Base-by-base conservation (phyloP, 306 rosid genomes). In the Cotoneaster glaucophyllus region DNA sequence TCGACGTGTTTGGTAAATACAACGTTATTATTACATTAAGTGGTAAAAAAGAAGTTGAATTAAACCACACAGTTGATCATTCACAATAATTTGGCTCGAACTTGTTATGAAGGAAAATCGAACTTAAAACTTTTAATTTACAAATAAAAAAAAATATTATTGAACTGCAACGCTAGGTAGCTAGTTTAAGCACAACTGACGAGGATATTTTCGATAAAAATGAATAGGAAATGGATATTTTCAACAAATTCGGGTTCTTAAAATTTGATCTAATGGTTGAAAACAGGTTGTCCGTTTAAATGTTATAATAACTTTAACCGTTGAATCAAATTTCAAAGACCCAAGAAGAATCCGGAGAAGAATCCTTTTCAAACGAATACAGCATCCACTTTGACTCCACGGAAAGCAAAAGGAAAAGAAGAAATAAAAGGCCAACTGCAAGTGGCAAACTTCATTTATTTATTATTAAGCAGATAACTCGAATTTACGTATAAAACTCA, bases 21-120 rank as follows among this genome's bases (percentile, higher is more conserved):
- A 48, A 48, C 21, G 8, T 14, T 48, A 48, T 5, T 48, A 48
- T 48, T 48, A 48, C 6, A 48, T 6, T 48, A 48, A 48, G 11
- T 39, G 44, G 11, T 15, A 48, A 48, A 4, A 48, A 4, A 4
- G 28, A 57, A 57, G 6, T n/a, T 4, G 25, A 4, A 8, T 0
- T 12, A 48, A 48, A 6, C 21, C 3, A 15, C 53, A 14, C 11
- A 39, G 3, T 39, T 2, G 11, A 8, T 0, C 12, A 9, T 2
- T 39, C 3, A 39, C 5, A 14, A 48, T 15, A 48, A 15, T 48
- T 15, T 48, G 2, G 7, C 5, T 48, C 19, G 6, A 48, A 48
- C 2, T 48, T 0, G 8, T 14, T 14, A 48, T 48, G 2, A 18
- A 4, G 6, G 2, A 5, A 2, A 14, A 15, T 4, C 6, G 0